Evolutionary conservation across 306 rosid genomes (phyloP), one percentile per base, ranked within the genome.

Genomic region (Fragaria ananassa): DNA sequence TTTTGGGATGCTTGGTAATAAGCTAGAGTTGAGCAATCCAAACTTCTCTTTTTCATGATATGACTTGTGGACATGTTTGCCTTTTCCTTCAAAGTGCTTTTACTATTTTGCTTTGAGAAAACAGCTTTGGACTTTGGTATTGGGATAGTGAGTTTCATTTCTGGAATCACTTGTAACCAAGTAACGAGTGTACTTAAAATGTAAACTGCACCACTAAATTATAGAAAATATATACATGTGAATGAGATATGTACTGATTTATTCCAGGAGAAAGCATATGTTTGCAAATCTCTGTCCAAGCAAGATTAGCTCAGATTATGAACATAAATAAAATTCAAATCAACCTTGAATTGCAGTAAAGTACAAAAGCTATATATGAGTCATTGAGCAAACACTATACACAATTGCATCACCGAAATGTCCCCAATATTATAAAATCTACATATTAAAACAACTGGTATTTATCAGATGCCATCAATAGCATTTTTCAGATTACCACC

Each of bases 401-500:
- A 92, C 92, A 85, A 82, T 69, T 81, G 61, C 78, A 73, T 53
- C 72, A 47, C 61, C 70, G 41, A 80, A 79, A 68, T 75, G 51
- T 74, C 25, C 81, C 91, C 79, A 78, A 54, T 50, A 68, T 79
- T 85, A 79, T 75, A 27, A 72, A 76, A 82, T 70, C 87, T 85
- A 88, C 82, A 81, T 39, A 49, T 63, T 31, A 44, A 71, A 71
- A 47, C 74, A 68, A 17, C 45, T 47, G 5, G 49, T 45, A 68
- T 71, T 70, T 84, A 65, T 82, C 84, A 91, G n/a, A 85, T 70
- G 25, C 87, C 83, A 63, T 86, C 93, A 45, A 87, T 79, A 57
- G 93, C 90, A 66, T 90, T 93, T 70, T 83, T 86, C 74, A 91
- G 86, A 80, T 88, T 91, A 49, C 98, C 98, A 39, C 98, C 93